Conservation (phyloP, 192 early-diverging fungal species). For the Kappamyces sp. region DNA sequence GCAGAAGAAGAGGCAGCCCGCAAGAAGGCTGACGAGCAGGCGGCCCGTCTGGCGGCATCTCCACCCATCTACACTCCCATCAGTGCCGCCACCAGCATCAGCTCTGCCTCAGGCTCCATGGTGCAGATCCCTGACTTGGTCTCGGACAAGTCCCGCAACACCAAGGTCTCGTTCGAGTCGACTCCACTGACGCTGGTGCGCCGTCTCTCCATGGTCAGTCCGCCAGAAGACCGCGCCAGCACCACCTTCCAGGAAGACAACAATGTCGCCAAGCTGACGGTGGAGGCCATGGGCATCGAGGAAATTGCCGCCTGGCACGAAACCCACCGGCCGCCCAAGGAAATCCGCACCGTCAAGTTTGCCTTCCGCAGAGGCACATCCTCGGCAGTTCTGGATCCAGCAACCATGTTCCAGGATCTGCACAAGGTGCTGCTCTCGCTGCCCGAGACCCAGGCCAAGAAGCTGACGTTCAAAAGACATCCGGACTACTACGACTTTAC, state of each 20-base stretch:
- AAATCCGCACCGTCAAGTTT: constrained; percentile 48
- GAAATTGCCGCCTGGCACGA: constrained; percentile 58
- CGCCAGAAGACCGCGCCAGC: constrained; percentile 16
- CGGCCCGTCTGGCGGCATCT: too few species aligned
- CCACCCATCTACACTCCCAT: too few species aligned
- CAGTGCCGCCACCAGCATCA: too few species aligned
- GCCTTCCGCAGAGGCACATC: constrained; percentile 24
- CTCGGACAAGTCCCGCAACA: too few species aligned
- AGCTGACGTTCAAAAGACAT: constrained; percentile 30
- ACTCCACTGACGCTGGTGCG: too few species aligned
- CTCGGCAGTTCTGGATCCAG: constrained; percentile 32
- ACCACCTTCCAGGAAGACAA: constrained; percentile 30
- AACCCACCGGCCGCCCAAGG: constrained; percentile 45
- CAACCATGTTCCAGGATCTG: constrained; percentile 53
- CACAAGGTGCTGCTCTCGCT: constrained; percentile 44
- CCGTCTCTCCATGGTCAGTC: too few species aligned
- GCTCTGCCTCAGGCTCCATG: too few species aligned
- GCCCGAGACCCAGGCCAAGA: constrained; percentile 17
- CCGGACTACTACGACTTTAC: constrained; percentile 45
- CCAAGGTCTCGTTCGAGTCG: too few species aligned
- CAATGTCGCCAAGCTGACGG: constrained; percentile 12
- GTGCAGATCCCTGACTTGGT: too few species aligned
- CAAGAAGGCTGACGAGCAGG: too few species aligned
- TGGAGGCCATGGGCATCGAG: constrained; percentile 29
- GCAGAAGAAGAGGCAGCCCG: too few species aligned